Evolutionary conservation across 257 asterid species (phyloP).

Genomic region (Fraxinus cuspidata): DNA sequence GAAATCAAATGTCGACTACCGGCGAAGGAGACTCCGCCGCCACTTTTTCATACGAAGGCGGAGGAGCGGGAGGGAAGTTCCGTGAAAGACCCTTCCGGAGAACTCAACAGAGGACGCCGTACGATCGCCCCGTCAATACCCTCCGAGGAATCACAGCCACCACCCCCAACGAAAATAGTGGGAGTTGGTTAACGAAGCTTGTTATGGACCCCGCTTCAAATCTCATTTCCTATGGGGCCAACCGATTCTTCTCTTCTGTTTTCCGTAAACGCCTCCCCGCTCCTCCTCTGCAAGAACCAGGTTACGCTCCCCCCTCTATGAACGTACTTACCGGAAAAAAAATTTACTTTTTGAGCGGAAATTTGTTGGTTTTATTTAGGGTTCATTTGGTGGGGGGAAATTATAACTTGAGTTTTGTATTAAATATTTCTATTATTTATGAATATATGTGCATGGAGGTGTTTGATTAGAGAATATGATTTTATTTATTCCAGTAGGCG

Average conservation of each 20-base stretch:
- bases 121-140: slow-evolving; percentile 65
- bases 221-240: slow-evolving; percentile 65
- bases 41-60: slow-evolving; percentile 38
- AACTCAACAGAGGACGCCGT: slow-evolving; percentile 60
- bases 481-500: background rate
- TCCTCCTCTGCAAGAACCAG: slow-evolving; percentile 52
- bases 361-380: background rate
- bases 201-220: slow-evolving; percentile 86
- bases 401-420: background rate
- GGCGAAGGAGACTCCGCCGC: slow-evolving; percentile 44
- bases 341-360: background rate
- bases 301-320: slow-evolving; percentile 15
- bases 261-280: slow-evolving; percentile 56
- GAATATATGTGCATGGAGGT: background rate
- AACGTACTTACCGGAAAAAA: background rate
- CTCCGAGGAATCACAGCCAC: slow-evolving; percentile 26
- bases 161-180: slow-evolving; percentile 14
- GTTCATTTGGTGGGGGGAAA: background rate
- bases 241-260: slow-evolving; percentile 62
- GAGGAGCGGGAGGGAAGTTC: slow-evolving; percentile 88
- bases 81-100: slow-evolving; percentile 59
- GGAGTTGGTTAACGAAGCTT: slow-evolving; percentile 70
- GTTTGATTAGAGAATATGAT: background rate
- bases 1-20: slow-evolving; percentile 63
- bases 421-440: background rate